Conservation (phyloP, 2,329 filamentous ascomycete genomes). For the Microdochium paspali region DNA sequence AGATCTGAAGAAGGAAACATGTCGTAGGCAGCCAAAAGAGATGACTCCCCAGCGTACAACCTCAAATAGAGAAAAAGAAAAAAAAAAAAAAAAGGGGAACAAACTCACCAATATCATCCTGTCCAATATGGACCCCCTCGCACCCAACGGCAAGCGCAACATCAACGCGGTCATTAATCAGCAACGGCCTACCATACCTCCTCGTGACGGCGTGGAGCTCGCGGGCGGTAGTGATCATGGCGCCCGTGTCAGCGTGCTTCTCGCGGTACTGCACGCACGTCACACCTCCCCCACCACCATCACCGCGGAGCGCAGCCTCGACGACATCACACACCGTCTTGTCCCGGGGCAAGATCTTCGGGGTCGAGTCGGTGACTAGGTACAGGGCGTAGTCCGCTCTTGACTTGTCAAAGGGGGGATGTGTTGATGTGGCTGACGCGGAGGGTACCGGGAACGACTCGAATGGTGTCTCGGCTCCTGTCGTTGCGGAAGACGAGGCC, state of each 20-base stretch:
- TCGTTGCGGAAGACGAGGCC: background rate
- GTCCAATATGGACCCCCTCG: conserved; percentile 89
- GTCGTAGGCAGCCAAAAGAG: no score
- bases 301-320: conserved; percentile 64
- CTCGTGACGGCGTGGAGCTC: conserved; percentile 63
- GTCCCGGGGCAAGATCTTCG: conserved; percentile 60
- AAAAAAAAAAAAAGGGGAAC: background rate
- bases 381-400: conserved; percentile 72
- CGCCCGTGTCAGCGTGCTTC: conserved; percentile 68
- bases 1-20: background rate
- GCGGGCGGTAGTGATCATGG: conserved; percentile 60
- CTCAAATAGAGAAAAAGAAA: background rate
- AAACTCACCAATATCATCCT: conserved; percentile 75
- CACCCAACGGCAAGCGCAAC: conserved; percentile 78
- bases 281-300: conserved; percentile 70
- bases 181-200: conserved; percentile 61
- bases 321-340: conserved; percentile 66
- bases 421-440: background rate
- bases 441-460: background rate
- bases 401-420: conserved; percentile 13
- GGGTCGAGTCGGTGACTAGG: conserved; percentile 88
- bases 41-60: no score
- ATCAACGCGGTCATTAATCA: conserved; percentile 91
- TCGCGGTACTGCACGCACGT: conserved; percentile 87
- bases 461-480: background rate